phyloP scores from a whole-genome alignment of 768 basidiomycete genomes.

The Neoboletus subvelutipes region DNA sequence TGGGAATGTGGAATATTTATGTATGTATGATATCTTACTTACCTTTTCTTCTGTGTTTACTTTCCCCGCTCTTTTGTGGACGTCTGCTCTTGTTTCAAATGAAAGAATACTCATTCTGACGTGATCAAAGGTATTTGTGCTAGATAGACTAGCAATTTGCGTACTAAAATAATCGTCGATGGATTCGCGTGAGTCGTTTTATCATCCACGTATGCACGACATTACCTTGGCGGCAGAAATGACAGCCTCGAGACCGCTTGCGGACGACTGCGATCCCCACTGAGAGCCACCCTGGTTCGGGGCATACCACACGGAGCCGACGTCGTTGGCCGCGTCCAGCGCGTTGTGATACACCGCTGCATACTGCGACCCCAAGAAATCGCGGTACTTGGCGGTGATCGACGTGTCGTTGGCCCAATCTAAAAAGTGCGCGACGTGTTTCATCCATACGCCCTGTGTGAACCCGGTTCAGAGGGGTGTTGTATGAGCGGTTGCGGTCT shows the following conservation, averaged over 20 bases:
- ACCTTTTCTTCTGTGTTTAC: constrained; percentile 4
- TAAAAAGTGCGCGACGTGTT: constrained; percentile 51
- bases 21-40: constrained; percentile 33
- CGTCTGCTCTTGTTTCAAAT: constrained; percentile 2
- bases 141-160: constrained; percentile 11
- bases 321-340: constrained; percentile 38
- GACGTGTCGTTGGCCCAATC: constrained; percentile 43
- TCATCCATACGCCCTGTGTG: constrained; percentile 44
- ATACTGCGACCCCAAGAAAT: constrained; percentile 37
- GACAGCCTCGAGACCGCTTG: constrained; percentile 32
- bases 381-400: constrained; percentile 43
- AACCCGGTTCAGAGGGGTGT: not conserved
- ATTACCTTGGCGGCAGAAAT: constrained; percentile 29
- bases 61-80: not conserved
- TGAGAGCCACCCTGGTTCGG: constrained; percentile 25
- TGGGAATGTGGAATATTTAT: constrained; percentile 28
- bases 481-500: not conserved
- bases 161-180: constrained; percentile 10
- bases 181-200: not conserved
- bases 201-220: not conserved
- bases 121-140: not conserved
- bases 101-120: constrained; percentile 13
- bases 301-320: constrained; percentile 40
- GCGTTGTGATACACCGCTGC: constrained; percentile 41
- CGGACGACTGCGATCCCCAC: constrained; percentile 30